Conservation (phyloP, 306 rosid species). For the Lathyrus sativus region DNA sequence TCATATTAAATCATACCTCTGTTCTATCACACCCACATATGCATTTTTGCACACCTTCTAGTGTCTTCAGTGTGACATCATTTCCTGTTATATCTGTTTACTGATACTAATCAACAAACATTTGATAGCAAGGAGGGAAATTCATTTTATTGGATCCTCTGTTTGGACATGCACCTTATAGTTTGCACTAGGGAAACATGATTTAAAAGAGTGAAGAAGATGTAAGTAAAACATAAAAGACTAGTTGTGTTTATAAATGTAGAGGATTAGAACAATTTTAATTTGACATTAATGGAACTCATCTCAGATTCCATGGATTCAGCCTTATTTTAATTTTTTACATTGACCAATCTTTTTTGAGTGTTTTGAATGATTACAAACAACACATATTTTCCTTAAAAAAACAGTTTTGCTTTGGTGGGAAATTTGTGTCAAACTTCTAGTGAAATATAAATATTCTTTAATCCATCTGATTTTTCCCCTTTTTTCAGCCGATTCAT, state of each 20-base stretch:
- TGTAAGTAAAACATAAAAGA: constrained; percentile 24
- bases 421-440: constrained; percentile 24
- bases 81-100: not conserved
- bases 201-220: constrained; percentile 30
- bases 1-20: too few species aligned
- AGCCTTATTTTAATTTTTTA: constrained; percentile 8
- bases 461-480: constrained; percentile 38
- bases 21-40: too few species aligned
- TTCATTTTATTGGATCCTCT: constrained; percentile 7
- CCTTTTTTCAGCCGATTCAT: constrained; percentile 86
- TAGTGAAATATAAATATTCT: constrained; percentile 21
- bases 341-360: constrained; percentile 22
- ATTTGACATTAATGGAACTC: constrained; percentile 27
- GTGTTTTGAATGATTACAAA: constrained; percentile 35
- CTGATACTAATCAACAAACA: constrained; percentile 21
- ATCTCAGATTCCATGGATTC: constrained; percentile 25
- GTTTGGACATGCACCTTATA: constrained; percentile 29
- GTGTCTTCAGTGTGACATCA: constrained; percentile 22
- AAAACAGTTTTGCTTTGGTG: not conserved
- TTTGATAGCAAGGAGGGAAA: constrained; percentile 29
- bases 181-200: constrained; percentile 7
- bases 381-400: constrained; percentile 4
- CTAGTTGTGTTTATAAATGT: not conserved
- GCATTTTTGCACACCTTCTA: constrained; percentile 13
- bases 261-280: constrained; percentile 16